Conservation (phyloP, 352 stramenopile genomes). For the Phytophthora fragariaefolia region DNA sequence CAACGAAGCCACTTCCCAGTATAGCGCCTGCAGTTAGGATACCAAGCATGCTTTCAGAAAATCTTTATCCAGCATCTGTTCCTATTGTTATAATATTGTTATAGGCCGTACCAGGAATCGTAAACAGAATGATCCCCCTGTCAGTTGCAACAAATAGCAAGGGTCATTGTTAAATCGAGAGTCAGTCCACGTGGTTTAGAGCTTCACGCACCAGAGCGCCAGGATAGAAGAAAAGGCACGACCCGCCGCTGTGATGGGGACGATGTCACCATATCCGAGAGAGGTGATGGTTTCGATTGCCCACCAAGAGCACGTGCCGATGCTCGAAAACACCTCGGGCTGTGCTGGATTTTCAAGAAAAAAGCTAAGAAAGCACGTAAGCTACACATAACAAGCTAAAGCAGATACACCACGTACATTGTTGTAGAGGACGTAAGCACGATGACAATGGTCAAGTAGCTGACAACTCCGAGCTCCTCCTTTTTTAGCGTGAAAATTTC, state of each 20-base stretch:
- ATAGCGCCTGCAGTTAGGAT: constrained; percentile 70
- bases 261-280: constrained; percentile 88
- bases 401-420: constrained; percentile 54
- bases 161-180: not conserved
- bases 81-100: not conserved
- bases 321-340: constrained; percentile 79
- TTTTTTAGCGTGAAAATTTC: constrained; percentile 80
- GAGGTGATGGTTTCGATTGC: constrained; percentile 86
- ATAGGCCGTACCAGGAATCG: constrained; percentile 59
- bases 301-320: constrained; percentile 82
- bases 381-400: not conserved
- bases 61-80: constrained; percentile 1
- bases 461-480: constrained; percentile 80
- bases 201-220: constrained; percentile 49
- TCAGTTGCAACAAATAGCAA: not conserved
- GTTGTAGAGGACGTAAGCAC: constrained; percentile 86
- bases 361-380: constrained; percentile 45
- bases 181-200: not conserved
- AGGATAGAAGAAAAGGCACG: constrained; percentile 79
- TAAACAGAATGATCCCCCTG: constrained; percentile 87
- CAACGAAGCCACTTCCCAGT: constrained; percentile 80
- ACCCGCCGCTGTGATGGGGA: constrained; percentile 68
- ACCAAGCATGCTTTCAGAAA: constrained; percentile 6
- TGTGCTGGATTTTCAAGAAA: constrained; percentile 82
- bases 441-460: constrained; percentile 80